phyloP scores from a whole-genome alignment of 2,329 filamentous ascomycete species.

The Xylariaceae sp. region DNA sequence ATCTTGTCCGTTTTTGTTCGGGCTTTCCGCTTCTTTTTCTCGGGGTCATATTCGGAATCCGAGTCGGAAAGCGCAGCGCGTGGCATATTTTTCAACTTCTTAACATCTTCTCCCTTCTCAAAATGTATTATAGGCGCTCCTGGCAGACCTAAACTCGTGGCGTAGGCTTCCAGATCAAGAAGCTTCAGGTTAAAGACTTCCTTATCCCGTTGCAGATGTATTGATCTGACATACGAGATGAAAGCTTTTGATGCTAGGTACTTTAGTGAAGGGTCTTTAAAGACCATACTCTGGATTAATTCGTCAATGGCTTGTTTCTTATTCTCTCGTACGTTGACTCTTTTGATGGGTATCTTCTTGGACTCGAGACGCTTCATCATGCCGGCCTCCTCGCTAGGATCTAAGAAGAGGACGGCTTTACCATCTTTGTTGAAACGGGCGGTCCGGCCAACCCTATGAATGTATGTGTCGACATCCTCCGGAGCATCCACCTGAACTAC shows the following conservation, averaged over 20 bases:
- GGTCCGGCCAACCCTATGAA: conserved; percentile 53
- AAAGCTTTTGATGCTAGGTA: conserved; percentile 97
- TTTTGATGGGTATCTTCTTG: conserved; percentile 84
- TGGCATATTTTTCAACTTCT: conserved; percentile 81
- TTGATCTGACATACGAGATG: conserved; percentile 78
- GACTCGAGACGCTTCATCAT: conserved; percentile 81
- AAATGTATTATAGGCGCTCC: conserved; percentile 93
- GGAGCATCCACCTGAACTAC: conserved; percentile 98
- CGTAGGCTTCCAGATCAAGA: conserved; percentile 80
- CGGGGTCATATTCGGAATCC: conserved; percentile 53
- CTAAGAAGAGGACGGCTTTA: conserved; percentile 82
- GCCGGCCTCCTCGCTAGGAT: conserved; percentile 87
- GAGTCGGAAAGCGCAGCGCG: conserved; percentile 63
- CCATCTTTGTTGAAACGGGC: conserved; percentile 72
- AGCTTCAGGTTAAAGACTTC: conserved; percentile 82
- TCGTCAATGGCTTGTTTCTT: conserved; percentile 84
- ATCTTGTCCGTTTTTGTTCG: conserved; percentile 96
- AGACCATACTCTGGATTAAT: conserved; percentile 90
- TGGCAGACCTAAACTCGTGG: conserved; percentile 79
- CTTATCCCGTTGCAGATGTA: conserved; percentile 83
- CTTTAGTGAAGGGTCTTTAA: conserved; percentile 89
- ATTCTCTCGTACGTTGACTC: conserved; percentile 80
- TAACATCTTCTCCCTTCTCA: conserved; percentile 82
- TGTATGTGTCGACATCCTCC: conserved; percentile 95
- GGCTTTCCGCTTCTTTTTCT: conserved; percentile 57